Evolutionary conservation across 2,329 filamentous ascomycete species (phyloP), one percentile per base, ranked within the genome.

Genomic region (Cladosporium austrohemisphaericum): DNA sequence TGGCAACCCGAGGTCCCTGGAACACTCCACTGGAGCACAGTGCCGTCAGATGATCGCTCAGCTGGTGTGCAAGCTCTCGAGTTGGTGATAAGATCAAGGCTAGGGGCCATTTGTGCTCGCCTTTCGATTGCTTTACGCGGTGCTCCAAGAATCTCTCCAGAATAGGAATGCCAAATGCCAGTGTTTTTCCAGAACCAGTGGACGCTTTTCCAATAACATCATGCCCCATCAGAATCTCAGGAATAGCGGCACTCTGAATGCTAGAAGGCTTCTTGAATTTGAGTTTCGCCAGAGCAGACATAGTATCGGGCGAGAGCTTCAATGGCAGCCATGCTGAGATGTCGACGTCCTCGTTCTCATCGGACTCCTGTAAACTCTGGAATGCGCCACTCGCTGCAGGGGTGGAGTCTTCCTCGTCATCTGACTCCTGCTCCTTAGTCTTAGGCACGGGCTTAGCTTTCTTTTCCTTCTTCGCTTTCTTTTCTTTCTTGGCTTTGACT

Each of bases 171-270:
- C 86, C 89, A 67, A 95, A 98, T 0, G 93, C 92, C 36, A 98
- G 74, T 0, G 93, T 98, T 71, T 98, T 98, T 59, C 93, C 93
- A 11, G 93, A 97, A 57, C 93, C 93, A 0, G 93, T 98, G 9
- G 92, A 86, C 2, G 93, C 93, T 71, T 98, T 98, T 33, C 93
- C 93, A 55, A 98, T 86, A 13, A 97, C 85, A 68, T 98, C 92
- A 64, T 88, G 86, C 0, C 92, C 92, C 5, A 81, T 80, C 16
- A 92, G 66, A 37, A 96, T 87, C 46, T 87, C 79, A 0, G 93
- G 91, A 58, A 98, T 95, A 1, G 88, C 76, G 26, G 81, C 76
- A 16, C 76, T 71, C 66, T 98, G 93, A 51, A 98, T 95, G 0
- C 79, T 70, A 0, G 91, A 96, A 1, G 93, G 93, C 51, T 81